Conservation (phyloP, 1,284 basidiomycete genomes). For the Phellopilus nigrolimitatus region DNA sequence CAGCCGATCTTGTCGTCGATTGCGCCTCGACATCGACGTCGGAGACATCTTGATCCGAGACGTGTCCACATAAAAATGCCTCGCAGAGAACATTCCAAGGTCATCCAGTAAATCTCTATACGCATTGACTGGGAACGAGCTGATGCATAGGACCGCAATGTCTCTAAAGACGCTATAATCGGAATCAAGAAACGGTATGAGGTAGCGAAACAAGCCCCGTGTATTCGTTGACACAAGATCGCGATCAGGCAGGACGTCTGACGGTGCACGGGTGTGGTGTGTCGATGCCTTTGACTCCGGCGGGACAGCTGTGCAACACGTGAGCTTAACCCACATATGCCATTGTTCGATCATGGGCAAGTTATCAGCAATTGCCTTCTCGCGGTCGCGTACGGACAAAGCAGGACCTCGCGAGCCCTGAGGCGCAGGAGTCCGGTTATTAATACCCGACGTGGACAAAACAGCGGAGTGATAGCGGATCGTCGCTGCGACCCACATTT, state of each 20-base stretch:
- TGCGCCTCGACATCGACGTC: constrained; percentile 45
- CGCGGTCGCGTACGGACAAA: constrained; percentile 20
- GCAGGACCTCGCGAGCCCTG: constrained; percentile 15
- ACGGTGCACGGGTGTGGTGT: constrained; percentile 65
- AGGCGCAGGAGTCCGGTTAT: constrained; percentile 13
- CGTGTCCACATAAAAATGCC: constrained; percentile 76
- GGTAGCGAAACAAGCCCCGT: constrained; percentile 78
- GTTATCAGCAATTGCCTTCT: constrained; percentile 48
- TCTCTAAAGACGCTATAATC: constrained; percentile 83
- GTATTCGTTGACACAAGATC: constrained; percentile 70
- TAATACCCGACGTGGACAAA: constrained; percentile 59
- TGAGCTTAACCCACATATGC: constrained; percentile 80
- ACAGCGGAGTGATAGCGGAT: constrained; percentile 65
- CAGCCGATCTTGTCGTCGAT: constrained; percentile 73
- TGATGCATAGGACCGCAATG: constrained; percentile 83
- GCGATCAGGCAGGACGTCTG: constrained; percentile 61
- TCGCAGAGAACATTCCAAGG: constrained; percentile 72
- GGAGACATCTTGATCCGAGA: constrained; percentile 47
- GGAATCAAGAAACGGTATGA: constrained; percentile 84
- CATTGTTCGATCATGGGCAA: constrained; percentile 75
- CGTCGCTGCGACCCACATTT: constrained; percentile 59
- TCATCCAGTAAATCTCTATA: constrained; percentile 85
- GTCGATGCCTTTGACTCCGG: constrained; percentile 56
- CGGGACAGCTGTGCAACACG: constrained; percentile 75
- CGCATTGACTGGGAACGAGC: constrained; percentile 73